Conservation (phyloP, 805 yeast species). For the Cyberlindnera suaveolens region DNA sequence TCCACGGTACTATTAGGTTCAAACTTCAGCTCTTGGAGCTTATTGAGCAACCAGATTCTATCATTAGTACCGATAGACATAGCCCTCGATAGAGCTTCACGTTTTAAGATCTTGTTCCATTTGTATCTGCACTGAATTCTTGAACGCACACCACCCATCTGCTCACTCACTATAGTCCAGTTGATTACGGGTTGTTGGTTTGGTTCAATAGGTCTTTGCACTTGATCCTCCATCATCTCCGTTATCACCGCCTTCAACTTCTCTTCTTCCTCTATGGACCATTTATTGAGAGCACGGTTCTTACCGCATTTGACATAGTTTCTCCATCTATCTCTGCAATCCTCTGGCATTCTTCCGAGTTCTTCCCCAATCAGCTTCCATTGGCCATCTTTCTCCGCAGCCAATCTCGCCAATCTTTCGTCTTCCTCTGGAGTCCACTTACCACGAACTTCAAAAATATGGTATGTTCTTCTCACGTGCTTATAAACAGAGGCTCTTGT, state of each 20-base stretch:
- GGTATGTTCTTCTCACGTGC: conserved; percentile 86
- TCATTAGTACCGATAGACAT: conserved; percentile 41
- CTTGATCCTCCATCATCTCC: conserved; percentile 37
- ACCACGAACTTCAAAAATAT: conserved; percentile 81
- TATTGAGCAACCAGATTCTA: conserved; percentile 42
- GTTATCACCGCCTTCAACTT: conserved; percentile 49
- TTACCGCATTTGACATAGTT: conserved; percentile 90
- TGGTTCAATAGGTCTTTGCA: conserved; percentile 5
- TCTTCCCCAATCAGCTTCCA: conserved; percentile 82
- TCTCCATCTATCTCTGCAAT: conserved; percentile 94
- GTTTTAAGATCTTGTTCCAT: conserved; percentile 77
- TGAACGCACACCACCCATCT: conserved; percentile 83
- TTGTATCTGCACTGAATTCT: conserved; percentile 94
- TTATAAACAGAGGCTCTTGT: conserved; percentile 88
- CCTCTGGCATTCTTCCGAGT: conserved; percentile 94
- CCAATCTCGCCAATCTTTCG: conserved; percentile 52
- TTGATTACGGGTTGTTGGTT: conserved; percentile 45
- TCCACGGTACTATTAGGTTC: conserved; percentile 38
- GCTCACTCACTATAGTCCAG: conserved; percentile 89
- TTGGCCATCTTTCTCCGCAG: conserved; percentile 65
- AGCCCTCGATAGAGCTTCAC: conserved; percentile 43
- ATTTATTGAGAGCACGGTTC: conserved; percentile 67
- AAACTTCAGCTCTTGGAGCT: conserved; percentile 38
- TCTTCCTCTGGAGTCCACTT: conserved; percentile 89
- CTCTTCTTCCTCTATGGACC: conserved; percentile 73